A percentile compares a stretch with the other conserved stretches of the same genome.
Evolutionary conservation across 106 monocot genomes (phyloP).

Genomic region (Ottelia alismoides): DNA sequence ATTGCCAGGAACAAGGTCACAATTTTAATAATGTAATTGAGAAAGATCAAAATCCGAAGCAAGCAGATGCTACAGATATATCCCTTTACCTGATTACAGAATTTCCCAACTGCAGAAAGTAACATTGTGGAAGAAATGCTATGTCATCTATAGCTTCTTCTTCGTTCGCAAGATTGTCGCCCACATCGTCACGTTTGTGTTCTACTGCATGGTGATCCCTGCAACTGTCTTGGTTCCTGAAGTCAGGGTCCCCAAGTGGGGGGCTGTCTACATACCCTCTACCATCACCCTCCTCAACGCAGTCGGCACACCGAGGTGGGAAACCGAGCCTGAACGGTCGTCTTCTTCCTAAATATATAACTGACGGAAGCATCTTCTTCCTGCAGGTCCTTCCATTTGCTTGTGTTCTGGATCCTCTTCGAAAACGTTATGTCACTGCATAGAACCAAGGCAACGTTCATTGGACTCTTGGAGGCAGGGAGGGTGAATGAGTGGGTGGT

Average conservation of each 20-base stretch:
- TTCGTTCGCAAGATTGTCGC: too few species aligned
- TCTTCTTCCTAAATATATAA: neutral
- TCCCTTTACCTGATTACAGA: too few species aligned
- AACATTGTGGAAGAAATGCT: neutral
- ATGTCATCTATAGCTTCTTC: too few species aligned
- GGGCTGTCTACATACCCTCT: too few species aligned
- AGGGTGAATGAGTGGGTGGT: neutral
- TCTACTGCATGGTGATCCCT: too few species aligned
- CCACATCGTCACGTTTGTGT: too few species aligned
- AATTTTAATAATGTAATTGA: neutral
- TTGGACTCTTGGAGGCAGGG: neutral
- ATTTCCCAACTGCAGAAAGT: conserved; percentile 1
- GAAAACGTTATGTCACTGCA: neutral
- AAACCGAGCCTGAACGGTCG: conserved; percentile 32
- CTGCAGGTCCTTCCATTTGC: neutral
- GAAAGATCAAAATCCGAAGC: neutral
- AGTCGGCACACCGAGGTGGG: too few species aligned
- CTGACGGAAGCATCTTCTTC: neutral
- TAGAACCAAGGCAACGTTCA: neutral
- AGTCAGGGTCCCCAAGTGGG: conserved; percentile 40
- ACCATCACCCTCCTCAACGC: too few species aligned
- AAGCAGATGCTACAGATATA: too few species aligned
- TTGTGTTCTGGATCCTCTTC: neutral
- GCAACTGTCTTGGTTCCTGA: conserved; percentile 39
- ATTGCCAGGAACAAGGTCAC: conserved; percentile 5